phyloP scores from a whole-genome alignment of 495 filamentous ascomycete species.

The Tuber microsphaerosporum region DNA sequence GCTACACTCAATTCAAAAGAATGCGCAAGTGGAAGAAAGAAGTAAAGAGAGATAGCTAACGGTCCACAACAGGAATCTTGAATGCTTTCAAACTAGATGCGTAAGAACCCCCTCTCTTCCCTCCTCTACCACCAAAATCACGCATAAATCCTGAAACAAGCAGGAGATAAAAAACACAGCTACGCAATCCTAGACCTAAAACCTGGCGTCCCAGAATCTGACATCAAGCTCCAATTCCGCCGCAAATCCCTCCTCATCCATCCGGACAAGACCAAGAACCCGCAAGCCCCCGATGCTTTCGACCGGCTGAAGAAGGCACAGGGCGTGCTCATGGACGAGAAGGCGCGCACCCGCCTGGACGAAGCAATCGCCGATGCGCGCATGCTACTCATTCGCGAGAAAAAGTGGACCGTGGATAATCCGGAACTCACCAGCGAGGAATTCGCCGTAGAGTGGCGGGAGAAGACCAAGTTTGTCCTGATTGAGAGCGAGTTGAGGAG shows the following conservation, averaged over 20 bases:
- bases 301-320: slow-evolving; percentile 95
- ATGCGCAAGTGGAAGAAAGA: not conserved
- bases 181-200: slow-evolving; percentile 95
- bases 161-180: slow-evolving; percentile 44
- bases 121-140: slow-evolving; percentile 1
- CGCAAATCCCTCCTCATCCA: slow-evolving; percentile 97
- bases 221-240: slow-evolving; percentile 90
- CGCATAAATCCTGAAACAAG: slow-evolving; percentile 8
- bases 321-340: slow-evolving; percentile 84
- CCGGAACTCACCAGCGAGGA: slow-evolving; percentile 73
- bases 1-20: not conserved
- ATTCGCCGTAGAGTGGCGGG: slow-evolving; percentile 76
- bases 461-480: slow-evolving; percentile 86
- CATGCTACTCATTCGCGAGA: slow-evolving; percentile 84
- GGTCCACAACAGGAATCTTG: slow-evolving; percentile 52
- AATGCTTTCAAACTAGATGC: slow-evolving; percentile 85
- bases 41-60: not conserved
- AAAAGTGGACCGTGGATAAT: slow-evolving; percentile 83
- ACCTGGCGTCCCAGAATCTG: slow-evolving; percentile 87
- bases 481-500: slow-evolving; percentile 85
- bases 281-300: slow-evolving; percentile 86
- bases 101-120: slow-evolving; percentile 46
- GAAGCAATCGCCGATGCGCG: slow-evolving; percentile 94
- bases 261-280: slow-evolving; percentile 94
- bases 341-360: slow-evolving; percentile 75